Evolutionary conservation across 768 basidiomycete species (phyloP).

Genomic region (Lactifluus hygrophoroides): DNA sequence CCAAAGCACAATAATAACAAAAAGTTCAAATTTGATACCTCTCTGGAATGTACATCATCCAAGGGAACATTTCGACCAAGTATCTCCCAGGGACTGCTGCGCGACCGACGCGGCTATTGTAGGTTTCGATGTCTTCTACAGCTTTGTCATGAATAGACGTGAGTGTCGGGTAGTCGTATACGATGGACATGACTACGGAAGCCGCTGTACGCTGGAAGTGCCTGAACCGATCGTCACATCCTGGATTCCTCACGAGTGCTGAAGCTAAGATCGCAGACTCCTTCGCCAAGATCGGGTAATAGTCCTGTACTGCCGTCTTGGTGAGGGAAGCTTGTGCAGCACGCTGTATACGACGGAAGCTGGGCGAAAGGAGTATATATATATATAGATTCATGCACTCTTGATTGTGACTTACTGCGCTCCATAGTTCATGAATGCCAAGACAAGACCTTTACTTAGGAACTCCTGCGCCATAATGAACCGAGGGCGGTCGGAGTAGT

Average conservation of each 20-base stretch:
- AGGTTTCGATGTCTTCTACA: neutral
- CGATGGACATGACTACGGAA: slow-evolving; percentile 24
- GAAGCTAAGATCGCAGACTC: slow-evolving; percentile 27
- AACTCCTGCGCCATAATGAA: slow-evolving; percentile 10
- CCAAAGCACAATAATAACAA: neutral
- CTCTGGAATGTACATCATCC: slow-evolving; percentile 8
- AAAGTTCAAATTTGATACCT: neutral
- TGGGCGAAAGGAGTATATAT: neutral
- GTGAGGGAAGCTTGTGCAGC: slow-evolving; percentile 28
- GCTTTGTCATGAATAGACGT: neutral
- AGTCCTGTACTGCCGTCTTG: slow-evolving; percentile 20
- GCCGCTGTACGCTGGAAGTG: slow-evolving; percentile 25
- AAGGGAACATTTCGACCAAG: slow-evolving; percentile 4
- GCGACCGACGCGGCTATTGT: neutral
- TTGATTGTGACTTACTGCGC: neutral
- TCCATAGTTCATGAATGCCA: neutral
- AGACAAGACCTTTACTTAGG: neutral
- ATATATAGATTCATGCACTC: neutral
- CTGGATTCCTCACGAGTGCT: slow-evolving; percentile 24
- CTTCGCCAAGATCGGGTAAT: slow-evolving; percentile 22
- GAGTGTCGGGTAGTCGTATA: slow-evolving; percentile 21
- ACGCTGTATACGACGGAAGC: slow-evolving; percentile 29
- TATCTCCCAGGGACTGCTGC: neutral
- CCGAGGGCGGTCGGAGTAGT: slow-evolving; percentile 25
- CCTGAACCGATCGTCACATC: slow-evolving; percentile 22